Percentiles rank a stretch among this genome's conserved stretches.
Conservation (phyloP, 208 protist genomes). For the Leishmania major region DNA sequence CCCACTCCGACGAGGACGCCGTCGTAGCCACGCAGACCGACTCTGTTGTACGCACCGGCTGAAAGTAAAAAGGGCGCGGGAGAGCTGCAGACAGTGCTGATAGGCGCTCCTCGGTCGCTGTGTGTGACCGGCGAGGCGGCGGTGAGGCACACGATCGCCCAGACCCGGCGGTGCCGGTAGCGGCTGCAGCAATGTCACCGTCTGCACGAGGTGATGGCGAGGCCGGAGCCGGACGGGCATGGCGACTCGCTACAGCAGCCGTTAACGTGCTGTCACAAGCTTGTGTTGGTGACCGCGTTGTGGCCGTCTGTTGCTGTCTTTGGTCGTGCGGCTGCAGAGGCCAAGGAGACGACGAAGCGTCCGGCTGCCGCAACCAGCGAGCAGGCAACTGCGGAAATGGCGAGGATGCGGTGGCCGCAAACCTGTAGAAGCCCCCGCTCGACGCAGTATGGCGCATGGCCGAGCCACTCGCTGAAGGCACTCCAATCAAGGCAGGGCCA, state of each 20-base stretch:
- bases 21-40: slow-evolving; percentile 30
- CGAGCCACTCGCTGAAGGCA: background rate
- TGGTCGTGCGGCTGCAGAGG: background rate
- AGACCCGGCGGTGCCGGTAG: background rate
- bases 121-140: background rate
- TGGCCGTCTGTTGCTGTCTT: background rate
- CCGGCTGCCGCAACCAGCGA: background rate
- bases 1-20: slow-evolving; percentile 54
- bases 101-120: background rate
- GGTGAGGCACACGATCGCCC: background rate
- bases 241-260: background rate
- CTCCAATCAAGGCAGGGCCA: background rate
- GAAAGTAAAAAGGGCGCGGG: slow-evolving; percentile 8
- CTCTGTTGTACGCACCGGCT: slow-evolving; percentile 12
- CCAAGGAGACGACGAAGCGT: too few relatives aligned
- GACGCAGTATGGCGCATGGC: background rate
- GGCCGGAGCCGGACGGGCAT: background rate
- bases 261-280: background rate
- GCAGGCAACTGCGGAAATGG: background rate
- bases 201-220: background rate
- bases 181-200: background rate
- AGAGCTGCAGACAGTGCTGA: background rate
- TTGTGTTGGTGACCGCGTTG: background rate
- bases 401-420: background rate
- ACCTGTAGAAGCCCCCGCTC: background rate